Conservation (phyloP, 148 eudicot species). For the Chenopodium quinoa region DNA sequence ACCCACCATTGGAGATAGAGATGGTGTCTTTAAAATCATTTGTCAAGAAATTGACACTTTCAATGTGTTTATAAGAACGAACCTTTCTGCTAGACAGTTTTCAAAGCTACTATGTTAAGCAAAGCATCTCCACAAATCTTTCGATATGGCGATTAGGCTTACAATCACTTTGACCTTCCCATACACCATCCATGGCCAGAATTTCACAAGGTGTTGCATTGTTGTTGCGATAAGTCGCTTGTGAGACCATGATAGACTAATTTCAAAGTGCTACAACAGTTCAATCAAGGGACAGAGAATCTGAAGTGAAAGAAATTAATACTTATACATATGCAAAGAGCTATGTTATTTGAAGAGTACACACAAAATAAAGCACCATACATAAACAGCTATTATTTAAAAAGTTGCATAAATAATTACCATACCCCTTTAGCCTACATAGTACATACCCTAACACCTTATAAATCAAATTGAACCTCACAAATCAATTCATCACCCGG, state of each 20-base stretch:
- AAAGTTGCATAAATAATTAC: constrained; percentile 11
- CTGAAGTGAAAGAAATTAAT: not conserved
- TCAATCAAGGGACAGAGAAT: not conserved
- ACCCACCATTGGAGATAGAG: no score
- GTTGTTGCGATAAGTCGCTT: not conserved
- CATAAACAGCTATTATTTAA: constrained; percentile 12
- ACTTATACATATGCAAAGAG: not conserved
- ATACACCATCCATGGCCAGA: not conserved
- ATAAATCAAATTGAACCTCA: not conserved
- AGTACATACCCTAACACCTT: constrained; percentile 20
- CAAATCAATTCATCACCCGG: constrained; percentile 32
- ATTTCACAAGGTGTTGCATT: not conserved
- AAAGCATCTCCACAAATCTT: not conserved
- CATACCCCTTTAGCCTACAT: constrained; percentile 20
- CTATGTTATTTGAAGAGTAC: constrained; percentile 14
- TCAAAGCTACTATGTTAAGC: not conserved
- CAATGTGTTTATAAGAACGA: not conserved
- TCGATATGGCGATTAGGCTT: no score
- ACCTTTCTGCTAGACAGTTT: not conserved
- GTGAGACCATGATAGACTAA: not conserved
- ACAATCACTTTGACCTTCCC: not conserved
- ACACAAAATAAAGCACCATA: constrained; percentile 13
- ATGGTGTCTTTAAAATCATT: no score
- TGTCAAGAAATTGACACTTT: no score
- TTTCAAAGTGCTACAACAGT: not conserved